Evolutionary conservation across 2,329 filamentous ascomycete genomes (phyloP), one percentile per base, ranked within the genome.

Genomic region (Colletotrichum kahawae): DNA sequence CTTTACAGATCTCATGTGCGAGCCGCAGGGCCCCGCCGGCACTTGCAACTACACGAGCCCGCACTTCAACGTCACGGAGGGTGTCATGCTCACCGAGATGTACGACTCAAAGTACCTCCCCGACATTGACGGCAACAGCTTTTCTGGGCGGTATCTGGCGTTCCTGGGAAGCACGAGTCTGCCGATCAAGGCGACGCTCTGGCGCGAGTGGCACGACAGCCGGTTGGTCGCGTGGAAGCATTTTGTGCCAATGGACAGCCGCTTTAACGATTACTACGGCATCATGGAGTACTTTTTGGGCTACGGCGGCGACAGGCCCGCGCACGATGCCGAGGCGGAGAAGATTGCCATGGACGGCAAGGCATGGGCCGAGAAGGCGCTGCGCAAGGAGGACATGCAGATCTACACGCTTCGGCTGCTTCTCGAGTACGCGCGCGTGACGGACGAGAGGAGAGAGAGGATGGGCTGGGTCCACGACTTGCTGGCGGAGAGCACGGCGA

Each of bases 161-260:
- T 95, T 96, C 81, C 85, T 96, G 29, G 88, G 90, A 38, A 94
- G 91, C 34, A 94, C 91, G 3, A 92, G 90, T 18, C 82, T 96
- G 10, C 93, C 93, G 0, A 91, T 97, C 84, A 97, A 96, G 84
- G 91, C 93, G 7, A 95, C 94, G 0, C 86, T 96, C 27, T 97
- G 93, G 84, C 89, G 90, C 24, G 95, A 97, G 82, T 97, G 94
- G 95, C 94, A 96, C 80, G 94, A 96, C 81, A 90, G 89, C 59
- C 88, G 94, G 4, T 86, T 96, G 2, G 86, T 95, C 3, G 89
- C 93, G 1, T 97, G 95, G 94, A 91, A 92, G 79, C 95, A 97
- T 83, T 96, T 95, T 79, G 92, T 95, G 3, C 95, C 95, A 18
- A 92, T 96, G 89, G 93, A 95, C 81, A 94, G 91, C 79, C 90